phyloP scores from a whole-genome alignment of 139 green algal species.

The Coccomyxa sp. region DNA sequence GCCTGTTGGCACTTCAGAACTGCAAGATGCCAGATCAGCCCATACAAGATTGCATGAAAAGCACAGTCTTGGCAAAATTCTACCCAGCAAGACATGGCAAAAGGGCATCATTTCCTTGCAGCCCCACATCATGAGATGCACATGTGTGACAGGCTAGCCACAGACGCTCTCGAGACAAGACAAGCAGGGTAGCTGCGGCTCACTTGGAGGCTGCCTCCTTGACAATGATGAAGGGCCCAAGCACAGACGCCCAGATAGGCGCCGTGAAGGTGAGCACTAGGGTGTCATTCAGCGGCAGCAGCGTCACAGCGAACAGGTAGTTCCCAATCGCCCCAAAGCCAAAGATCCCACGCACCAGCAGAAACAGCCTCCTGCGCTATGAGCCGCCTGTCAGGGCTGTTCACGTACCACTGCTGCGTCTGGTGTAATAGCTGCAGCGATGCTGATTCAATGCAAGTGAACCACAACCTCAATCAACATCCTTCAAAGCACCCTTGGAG shows the following conservation, averaged over 20 bases:
- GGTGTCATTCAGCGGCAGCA: slow-evolving; percentile 37
- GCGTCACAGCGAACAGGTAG: slow-evolving; percentile 26
- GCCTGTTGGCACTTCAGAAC: background rate
- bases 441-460: too few species aligned
- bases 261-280: slow-evolving; percentile 40
- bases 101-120: too few species aligned
- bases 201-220: slow-evolving; percentile 20
- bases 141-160: background rate
- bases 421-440: background rate
- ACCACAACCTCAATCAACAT: too few species aligned
- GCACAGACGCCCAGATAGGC: slow-evolving; percentile 28
- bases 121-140: too few species aligned
- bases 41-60: background rate
- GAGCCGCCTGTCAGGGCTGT: background rate
- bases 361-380: slow-evolving; percentile 14
- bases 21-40: background rate
- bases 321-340: slow-evolving; percentile 22
- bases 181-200: background rate
- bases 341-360: slow-evolving; percentile 20
- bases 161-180: background rate
- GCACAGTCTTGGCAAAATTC: background rate
- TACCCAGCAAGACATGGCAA: background rate
- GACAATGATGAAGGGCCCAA: slow-evolving; percentile 21
- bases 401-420: background rate
- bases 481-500: too few species aligned